These are phyloP conservation scores for Blastocystis sp. DNA, from an alignment of 352 stramenopile species.

Conservation along the genomic window DNA sequence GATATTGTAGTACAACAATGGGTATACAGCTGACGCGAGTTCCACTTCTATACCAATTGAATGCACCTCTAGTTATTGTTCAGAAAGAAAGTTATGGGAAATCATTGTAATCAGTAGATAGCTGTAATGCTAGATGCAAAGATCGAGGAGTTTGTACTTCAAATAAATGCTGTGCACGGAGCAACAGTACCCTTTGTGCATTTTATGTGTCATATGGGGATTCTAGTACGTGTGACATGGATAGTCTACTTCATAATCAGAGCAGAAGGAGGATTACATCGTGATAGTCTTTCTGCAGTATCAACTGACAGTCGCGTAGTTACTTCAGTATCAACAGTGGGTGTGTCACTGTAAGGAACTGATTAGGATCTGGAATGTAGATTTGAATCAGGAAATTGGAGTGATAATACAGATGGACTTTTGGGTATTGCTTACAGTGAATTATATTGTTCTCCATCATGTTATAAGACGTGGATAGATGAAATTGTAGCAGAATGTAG, in stretches of 20 bases:
- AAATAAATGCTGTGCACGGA: neutral
- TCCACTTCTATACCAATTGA: neutral
- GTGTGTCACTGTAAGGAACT: neutral
- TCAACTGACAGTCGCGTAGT: neutral
- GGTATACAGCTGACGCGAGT: neutral
- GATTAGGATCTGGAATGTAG: neutral
- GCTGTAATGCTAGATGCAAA: neutral
- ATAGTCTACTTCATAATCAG: neutral
- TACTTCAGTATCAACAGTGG: neutral
- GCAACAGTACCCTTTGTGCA: neutral
- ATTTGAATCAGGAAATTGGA: neutral
- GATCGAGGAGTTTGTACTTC: neutral
- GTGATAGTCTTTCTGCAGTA: neutral
- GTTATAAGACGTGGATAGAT: slow-evolving; percentile 3
- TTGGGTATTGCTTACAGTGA: neutral
- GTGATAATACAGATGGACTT: neutral
- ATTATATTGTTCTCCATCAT: slow-evolving; percentile 26
- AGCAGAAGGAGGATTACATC: slow-evolving; percentile 34
- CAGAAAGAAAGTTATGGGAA: neutral
- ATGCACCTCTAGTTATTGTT: slow-evolving; percentile 1
- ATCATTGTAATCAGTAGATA: neutral
- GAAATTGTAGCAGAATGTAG: neutral
- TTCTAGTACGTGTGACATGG: neutral
- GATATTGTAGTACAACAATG: slow-evolving; percentile 14
- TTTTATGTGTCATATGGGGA: slow-evolving; percentile 34